Evolutionary conservation across 2,329 filamentous ascomycete genomes (phyloP), one percentile per base, ranked within the genome.

Genomic region (Neofusicoccum umdonicola): DNA sequence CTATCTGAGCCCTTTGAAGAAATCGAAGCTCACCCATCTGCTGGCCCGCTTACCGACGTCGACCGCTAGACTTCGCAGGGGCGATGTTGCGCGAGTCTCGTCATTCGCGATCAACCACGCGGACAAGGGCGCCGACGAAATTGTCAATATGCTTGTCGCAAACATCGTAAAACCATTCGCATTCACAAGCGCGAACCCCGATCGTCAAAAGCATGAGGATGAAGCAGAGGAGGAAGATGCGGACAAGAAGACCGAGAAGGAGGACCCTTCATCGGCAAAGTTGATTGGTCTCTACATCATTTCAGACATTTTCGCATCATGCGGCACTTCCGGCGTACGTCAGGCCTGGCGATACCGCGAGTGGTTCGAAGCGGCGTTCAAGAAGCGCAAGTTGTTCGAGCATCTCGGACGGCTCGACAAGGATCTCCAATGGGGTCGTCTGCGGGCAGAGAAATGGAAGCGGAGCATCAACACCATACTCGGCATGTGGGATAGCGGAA

Each of bases 81-180:
- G 92, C 2, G 92, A 98, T 72, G 87, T 98, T 51, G 93, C 92
- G 1, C 86, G 93, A 4, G 84, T 97, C 2, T 94, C 93, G 1
- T 86, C 90, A 3, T 97, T 98, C 77, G 93, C 93, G 12, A 92
- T 98, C 64, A 89, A 89, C 2, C 92, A 98, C 74, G 91, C 93
- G 1, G 91, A 90, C 44, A 85, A 88, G 19, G 95, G 93, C 15
- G 90, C 92, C 12, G 91, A 96, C 68, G 95, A 98, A 79, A 89
- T 97, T 41, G 93, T 96, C n/a, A 87, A 94, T 57, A 87, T 96
- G 78, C 88, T 98, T 42, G 85, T 96, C 0, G 84, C 88, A 0
- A 98, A 99, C 71, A 83, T 98, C 39, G 83, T 90, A 66, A 87
- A 84, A 60, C 95, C 95, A 0, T 87, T 96, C 65, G 85, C 88